Base-by-base conservation (phyloP, 441 rosid genomes). In the Raphanus hybrid region DNA sequence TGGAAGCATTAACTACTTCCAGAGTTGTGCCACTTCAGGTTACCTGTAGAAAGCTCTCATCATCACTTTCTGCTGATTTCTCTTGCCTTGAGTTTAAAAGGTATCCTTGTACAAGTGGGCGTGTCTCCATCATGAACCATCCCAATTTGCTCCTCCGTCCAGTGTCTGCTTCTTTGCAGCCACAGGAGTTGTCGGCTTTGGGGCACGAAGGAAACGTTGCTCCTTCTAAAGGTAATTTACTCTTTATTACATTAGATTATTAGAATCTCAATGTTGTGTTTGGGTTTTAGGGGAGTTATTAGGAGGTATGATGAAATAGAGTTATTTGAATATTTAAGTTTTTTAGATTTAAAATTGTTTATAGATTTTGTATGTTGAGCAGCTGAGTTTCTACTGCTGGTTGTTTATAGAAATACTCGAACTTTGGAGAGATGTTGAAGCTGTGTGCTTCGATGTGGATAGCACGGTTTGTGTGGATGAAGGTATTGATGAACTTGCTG, bases 401-500 rank as follows among this genome's bases (percentile, higher is more conserved):
- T 37, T 50, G 5, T 72, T 73, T 65, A 26, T 83, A 96, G 98
- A 87, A 83, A 82, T 87, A 77, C 91, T 90, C 72, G 86, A 87
- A 75, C 84, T 88, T 45, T 96, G 99, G 99, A 80, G 86, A 86
- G 86, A 72, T 73, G 91, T 87, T 41, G 86, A 90, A 81, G 97
- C 93, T 0, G 98, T 96, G 68, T 96, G 98, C 86, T 96, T 96
- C 64, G 99, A 96, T 84, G 99, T 96, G 77, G 99, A 96, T 86
- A 93, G 99, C 85, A 96, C 99, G 3, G 99, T 93, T 41, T 96
- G 99, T 75, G 70, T 82, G 67, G 98, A 96, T 80, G 99, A 96
- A 86, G 99, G 99, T 59, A 96, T 96, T 39, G 98, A 96, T 79
- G 98, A 96, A 81, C 93, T 96, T 75, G 99, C 98, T 1, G 99